Percentiles rank a stretch among this genome's conserved stretches.
Conservation (phyloP, 75 land plant genomes). For the Isoetes taiwanensis region DNA sequence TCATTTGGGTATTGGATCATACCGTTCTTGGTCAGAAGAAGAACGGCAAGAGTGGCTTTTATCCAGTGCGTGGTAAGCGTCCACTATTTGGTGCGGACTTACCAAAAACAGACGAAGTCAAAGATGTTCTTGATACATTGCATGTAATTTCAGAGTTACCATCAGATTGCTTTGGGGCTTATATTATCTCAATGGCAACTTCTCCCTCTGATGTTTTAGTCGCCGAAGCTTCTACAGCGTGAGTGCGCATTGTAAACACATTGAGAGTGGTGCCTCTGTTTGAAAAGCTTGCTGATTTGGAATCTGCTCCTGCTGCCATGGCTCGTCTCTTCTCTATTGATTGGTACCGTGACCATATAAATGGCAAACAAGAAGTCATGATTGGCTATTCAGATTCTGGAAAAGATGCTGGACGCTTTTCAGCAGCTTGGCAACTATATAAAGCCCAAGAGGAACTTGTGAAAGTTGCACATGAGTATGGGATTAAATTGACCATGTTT, state of each 20-base stretch:
- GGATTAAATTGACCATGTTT: conserved; percentile 5
- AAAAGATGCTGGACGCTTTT: conserved; percentile 12
- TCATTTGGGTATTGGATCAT: conserved; percentile 19
- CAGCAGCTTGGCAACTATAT: conserved; percentile 11
- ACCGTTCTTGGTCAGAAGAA: conserved; percentile 75
- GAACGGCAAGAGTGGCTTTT: conserved; percentile 14
- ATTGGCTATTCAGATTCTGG: conserved; percentile 20
- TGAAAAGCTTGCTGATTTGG: conserved; percentile 17
- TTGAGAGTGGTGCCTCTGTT: conserved; percentile 15
- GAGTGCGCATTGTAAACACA: conserved; percentile 9
- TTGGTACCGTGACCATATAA: conserved; percentile 8
- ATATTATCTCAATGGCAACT: conserved; percentile 15
- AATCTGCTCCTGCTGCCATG: conserved; percentile 11
- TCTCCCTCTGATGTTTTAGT: conserved; percentile 13
- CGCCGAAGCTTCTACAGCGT: conserved; percentile 15
- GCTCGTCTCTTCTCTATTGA: conserved; percentile 13
- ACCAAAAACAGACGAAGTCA: conserved; percentile 12
- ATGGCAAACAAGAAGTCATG: conserved; percentile 18
- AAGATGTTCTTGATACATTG: conserved; percentile 14
- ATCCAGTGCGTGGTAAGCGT: conserved; percentile 7
- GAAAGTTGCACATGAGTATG: conserved; percentile 9
- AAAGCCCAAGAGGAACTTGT: conserved; percentile 10
- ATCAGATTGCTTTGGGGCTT: conserved; percentile 11
- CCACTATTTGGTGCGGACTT: conserved; percentile 16
- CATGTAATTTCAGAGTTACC: conserved; percentile 14